Evolutionary conservation across 1,284 basidiomycete species (phyloP).

Genomic region (Ustilago loliicola): DNA sequence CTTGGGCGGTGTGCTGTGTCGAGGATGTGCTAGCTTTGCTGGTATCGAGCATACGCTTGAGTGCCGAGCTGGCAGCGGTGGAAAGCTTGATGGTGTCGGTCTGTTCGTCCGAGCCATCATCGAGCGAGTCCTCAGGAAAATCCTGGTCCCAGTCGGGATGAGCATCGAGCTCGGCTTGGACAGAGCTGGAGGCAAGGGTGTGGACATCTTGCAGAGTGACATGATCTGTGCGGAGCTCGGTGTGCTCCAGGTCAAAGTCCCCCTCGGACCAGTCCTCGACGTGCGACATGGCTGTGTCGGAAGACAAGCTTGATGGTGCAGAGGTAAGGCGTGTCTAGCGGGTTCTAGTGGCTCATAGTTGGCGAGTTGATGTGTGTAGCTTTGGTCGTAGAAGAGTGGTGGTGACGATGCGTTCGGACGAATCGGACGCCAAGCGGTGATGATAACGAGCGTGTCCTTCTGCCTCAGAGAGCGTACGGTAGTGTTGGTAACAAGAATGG

Average conservation of each 20-base stretch:
- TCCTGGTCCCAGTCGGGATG: constrained; percentile 33
- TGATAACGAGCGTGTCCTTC: background rate
- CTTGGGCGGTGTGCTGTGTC: background rate
- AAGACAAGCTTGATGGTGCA: background rate
- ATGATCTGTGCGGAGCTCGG: constrained; percentile 38
- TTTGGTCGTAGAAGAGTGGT: too few relatives aligned
- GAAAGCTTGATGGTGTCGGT: constrained; percentile 55
- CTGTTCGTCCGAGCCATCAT: constrained; percentile 42
- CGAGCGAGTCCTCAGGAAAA: constrained; percentile 17
- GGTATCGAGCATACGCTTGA: constrained; percentile 41
- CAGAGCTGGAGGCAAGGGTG: background rate
- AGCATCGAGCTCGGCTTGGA: constrained; percentile 10
- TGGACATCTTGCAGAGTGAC: constrained; percentile 31
- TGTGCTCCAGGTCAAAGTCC: constrained; percentile 50
- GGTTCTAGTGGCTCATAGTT: background rate
- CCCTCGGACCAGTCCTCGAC: constrained; percentile 54
- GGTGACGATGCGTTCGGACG: too few relatives aligned
- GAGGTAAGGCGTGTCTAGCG: background rate
- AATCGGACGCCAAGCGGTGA: background rate
- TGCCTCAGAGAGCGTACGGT: background rate
- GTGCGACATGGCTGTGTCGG: constrained; percentile 24
- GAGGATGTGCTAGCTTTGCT: constrained; percentile 32
- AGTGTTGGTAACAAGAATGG: background rate
- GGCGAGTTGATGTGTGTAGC: background rate
- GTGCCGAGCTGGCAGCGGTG: constrained; percentile 35